Evolutionary conservation across 306 rosid genomes (phyloP), one percentile per base, ranked within the genome.

Genomic region (Senna siamea): DNA sequence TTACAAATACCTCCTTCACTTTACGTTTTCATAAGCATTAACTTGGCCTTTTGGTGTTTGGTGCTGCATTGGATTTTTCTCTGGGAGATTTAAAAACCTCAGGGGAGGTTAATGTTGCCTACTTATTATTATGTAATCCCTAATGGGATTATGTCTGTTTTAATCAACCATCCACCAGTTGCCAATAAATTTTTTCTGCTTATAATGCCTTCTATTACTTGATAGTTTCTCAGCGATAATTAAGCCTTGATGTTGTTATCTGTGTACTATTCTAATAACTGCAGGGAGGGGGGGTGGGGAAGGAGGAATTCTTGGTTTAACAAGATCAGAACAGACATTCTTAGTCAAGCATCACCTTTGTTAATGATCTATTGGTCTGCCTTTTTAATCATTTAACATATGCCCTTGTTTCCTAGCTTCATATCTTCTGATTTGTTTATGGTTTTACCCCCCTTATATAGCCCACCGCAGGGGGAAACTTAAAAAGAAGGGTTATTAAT

Each of bases 101-200:
- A 5, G 1, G 44, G 44, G 44, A 38, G 44, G 9, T 4, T 4
- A 38, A 38, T 43, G 2, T 43, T 5, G 9, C 9, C 2, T 43
- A 43, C 9, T 4, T 3, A 43, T 43, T 1, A 9, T 5, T 43
- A 43, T 62, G 22, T 37, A 32, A 63, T 63, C 19, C 72, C 35
- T 30, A 53, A 50, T 41, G 37, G 71, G 71, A 77, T 48, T 41
- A n/a, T 12, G 44, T 54, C 20, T 7, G 19, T 44, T 12, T 32
- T 28, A 40, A 53, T 75, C 47, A 17, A 66, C 5, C 14, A 8
- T 76, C 34, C 9, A 20, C 26, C 56, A 8, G 44, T 14, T 18
- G 28, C 0, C n/a, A 44, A 14, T 10, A 5, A 41, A 4, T 2
- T 52, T 44, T 66, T 6, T 26, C 63, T 35, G 32, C 22, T 54